Base-by-base conservation (phyloP, 2,329 filamentous ascomycete species). In the Ophiobolus disseminans region DNA sequence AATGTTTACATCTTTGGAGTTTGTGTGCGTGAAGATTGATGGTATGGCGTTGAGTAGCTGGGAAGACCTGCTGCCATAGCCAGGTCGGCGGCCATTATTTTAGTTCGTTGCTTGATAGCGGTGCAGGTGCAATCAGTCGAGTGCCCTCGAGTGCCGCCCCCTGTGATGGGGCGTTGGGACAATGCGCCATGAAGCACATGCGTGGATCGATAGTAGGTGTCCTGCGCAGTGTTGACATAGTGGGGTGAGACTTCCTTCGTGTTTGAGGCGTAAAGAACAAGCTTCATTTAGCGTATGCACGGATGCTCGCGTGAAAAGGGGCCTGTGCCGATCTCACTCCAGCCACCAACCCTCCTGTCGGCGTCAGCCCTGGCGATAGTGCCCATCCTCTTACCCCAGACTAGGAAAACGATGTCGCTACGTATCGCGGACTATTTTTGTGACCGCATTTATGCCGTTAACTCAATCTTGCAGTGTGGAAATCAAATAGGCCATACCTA, bases 211-310 rank as follows among this genome's bases (percentile, higher is more conserved):
- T n/a, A n/a, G n/a, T n/a, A n/a, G n/a, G n/a, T n/a, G n/a, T n/a
- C n/a, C n/a, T n/a, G n/a, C n/a, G n/a, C n/a, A n/a, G n/a, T n/a
- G 39, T 5, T 22, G 26, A 16, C 19, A 14, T 7, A 23, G 19
- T 14, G 28, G 26, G 19, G 21, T 25, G 23, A 20, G 40, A 17
- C 20, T 40, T 23, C 16, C 19, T 30, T 43, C 19, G 49, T 23
- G 38, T 32, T 40, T 48, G 51, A 34, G 48, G 47, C 48, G 55
- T 53, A 28, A 11, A 58, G n/a, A 45, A 58, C 47, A 58, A 58
- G 55, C 55, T 56, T 56, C 41, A 1, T 28, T 32, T 48, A 48
- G 31, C 34, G 41, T 38, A 42, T 39, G 22, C 23, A 32, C 45
- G 32, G 39, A 5, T 14, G 7, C 13, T 19, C 21, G 20, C 28